Base-by-base conservation (phyloP, 2,329 filamentous ascomycete genomes). In the Fusarium pseudoanthophilum region DNA sequence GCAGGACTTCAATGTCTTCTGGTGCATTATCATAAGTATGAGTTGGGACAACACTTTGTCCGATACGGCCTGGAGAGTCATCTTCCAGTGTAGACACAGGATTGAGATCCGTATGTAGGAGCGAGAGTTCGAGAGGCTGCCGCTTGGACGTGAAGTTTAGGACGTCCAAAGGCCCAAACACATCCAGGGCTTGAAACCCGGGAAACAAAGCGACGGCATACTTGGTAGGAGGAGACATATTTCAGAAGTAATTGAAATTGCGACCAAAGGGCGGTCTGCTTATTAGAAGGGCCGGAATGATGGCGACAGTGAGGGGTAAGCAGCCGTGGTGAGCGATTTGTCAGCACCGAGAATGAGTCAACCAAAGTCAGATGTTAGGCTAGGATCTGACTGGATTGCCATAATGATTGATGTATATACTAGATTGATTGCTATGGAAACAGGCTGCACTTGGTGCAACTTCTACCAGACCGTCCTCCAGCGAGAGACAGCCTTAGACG, bases 21-120 rank as follows among this genome's bases (percentile, higher is more conserved):
- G 80, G 79, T 2, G 82, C 79, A 14, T 75, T 75, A 6, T 73
- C 73, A 39, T 82, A 84, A 1, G 82, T 84, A 59, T 84, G 81
- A 2, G 83, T 84, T 2, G 81, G 80, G 4, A 80, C 69, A 16
- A 82, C 53, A 5, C 70, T 74, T 56, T 81, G 77, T 3, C 82
- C 80, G 15, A 82, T 78, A 28, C 70, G 70, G 8, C 69, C 66
- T 5, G 69, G 60, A 2, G 46, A 59, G 1, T 66, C 36, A 9
- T 66, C 37, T 5, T 67, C 55, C 1, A 58, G 20, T 14, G 80
- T 81, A 3, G 79, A 73, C 0, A 83, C 80, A 7, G 81, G 80
- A 10, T 78, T 70, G 11, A 79, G 60, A 0, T 77, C 75, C 3
- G 74, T 62, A 7, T 79, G 75, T 8, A 83, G 61, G 11, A 83